Conservation (phyloP, 1,139 yeast genomes). For the Zygoascus sp. region DNA sequence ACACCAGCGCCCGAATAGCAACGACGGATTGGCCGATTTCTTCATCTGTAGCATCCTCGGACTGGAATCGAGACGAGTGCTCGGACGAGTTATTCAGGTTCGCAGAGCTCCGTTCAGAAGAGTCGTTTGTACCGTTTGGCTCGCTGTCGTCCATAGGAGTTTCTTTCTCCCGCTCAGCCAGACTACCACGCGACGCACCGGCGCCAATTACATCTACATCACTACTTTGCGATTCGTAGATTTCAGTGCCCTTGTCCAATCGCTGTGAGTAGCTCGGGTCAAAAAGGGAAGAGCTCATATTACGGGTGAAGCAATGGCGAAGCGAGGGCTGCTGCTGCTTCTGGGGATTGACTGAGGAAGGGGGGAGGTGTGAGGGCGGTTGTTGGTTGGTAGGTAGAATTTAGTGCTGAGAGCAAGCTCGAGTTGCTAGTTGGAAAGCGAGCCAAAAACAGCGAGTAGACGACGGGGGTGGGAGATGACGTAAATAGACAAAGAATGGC, state of each 20-base stretch:
- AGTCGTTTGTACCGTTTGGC: neutral
- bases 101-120: neutral
- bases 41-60: neutral
- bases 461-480: no score
- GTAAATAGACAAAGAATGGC: no score
- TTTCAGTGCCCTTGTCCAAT: neutral
- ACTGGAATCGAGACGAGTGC: neutral
- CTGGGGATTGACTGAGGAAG: no score
- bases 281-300: neutral
- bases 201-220: neutral
- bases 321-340: no score
- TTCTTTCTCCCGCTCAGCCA: slow-evolving; percentile 1
- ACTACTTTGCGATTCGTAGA: neutral
- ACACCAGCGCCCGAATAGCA: slow-evolving; percentile 57
- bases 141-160: slow-evolving; percentile 1
- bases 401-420: no score
- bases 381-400: no score
- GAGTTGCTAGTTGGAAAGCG: no score
- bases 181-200: neutral
- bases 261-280: neutral
- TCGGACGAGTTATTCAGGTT: neutral
- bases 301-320: no score
- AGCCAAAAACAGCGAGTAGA: no score
- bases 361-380: no score
- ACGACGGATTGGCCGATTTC: neutral